A percentile compares a stretch with the other conserved stretches of the same genome.
Evolutionary conservation across 768 basidiomycete genomes (phyloP).

Genomic region (Russula foetens): DNA sequence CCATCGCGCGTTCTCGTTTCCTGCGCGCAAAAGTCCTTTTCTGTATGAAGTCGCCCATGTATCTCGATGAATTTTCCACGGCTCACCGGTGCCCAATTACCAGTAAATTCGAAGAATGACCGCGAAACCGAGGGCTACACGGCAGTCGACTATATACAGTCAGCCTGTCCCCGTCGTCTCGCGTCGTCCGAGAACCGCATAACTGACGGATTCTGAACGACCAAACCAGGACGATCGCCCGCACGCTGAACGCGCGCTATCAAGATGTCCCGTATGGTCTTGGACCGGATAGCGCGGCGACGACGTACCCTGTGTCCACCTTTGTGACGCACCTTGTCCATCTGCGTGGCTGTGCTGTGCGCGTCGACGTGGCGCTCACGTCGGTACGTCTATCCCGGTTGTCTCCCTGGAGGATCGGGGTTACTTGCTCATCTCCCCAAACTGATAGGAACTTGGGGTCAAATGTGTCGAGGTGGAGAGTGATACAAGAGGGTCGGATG

Average conservation of each 20-base stretch:
- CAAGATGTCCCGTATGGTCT: constrained; percentile 44
- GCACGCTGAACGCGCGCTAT: constrained; percentile 60
- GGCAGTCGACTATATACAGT: constrained; percentile 80
- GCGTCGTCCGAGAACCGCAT: constrained; percentile 9
- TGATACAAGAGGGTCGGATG: constrained; percentile 22
- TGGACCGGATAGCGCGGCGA: constrained; percentile 39
- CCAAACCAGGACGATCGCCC: constrained; percentile 50
- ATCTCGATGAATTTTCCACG: neutral
- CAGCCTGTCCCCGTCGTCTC: constrained; percentile 19
- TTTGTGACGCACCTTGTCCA: constrained; percentile 84
- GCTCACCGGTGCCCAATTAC: neutral
- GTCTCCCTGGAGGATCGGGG: neutral
- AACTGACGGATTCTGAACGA: neutral
- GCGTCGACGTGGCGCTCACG: constrained; percentile 52
- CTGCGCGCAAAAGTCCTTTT: constrained; percentile 81
- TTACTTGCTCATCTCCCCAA: neutral
- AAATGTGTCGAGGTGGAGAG: constrained; percentile 44
- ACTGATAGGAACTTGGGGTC: constrained; percentile 47
- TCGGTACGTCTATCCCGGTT: constrained; percentile 40
- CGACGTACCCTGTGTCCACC: constrained; percentile 65
- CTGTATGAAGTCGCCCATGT: constrained; percentile 39
- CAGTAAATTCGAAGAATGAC: constrained; percentile 86
- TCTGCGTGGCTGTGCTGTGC: constrained; percentile 52
- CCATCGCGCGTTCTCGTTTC: constrained; percentile 64
- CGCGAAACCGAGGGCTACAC: constrained; percentile 83